Evolutionary conservation across 768 basidiomycete species (phyloP).

Genomic region (Gloeophyllum trabeum): DNA sequence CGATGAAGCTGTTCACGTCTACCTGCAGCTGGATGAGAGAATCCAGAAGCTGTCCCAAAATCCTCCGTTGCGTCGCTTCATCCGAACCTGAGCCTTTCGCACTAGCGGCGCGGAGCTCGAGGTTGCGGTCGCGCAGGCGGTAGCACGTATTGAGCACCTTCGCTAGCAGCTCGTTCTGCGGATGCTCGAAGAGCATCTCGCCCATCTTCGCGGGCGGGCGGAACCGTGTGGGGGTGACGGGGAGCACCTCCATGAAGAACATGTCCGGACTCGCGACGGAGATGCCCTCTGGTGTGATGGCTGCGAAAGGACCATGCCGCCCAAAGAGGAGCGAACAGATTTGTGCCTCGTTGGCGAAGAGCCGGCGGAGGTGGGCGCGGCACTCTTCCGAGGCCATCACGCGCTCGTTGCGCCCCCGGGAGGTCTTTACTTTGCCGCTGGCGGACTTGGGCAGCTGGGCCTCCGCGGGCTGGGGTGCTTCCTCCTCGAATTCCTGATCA

Average conservation of each 20-base stretch:
- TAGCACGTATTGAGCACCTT: slow-evolving; percentile 75
- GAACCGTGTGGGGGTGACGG: slow-evolving; percentile 92
- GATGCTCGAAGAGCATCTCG: slow-evolving; percentile 89
- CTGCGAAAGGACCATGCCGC: slow-evolving; percentile 78
- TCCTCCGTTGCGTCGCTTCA: slow-evolving; percentile 34
- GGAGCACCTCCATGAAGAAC: slow-evolving; percentile 92
- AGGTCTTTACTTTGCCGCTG: slow-evolving; percentile 66
- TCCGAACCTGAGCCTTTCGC: slow-evolving; percentile 46
- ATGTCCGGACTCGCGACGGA: slow-evolving; percentile 80
- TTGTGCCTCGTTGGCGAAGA: slow-evolving; percentile 76
- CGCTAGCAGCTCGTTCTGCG: slow-evolving; percentile 85
- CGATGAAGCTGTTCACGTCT: slow-evolving; percentile 95
- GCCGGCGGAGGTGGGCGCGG: slow-evolving; percentile 80
- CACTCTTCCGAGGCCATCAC: slow-evolving; percentile 88
- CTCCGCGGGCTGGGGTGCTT: slow-evolving; percentile 13
- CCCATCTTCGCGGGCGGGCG: slow-evolving; percentile 88
- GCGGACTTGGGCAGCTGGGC: slow-evolving; percentile 51
- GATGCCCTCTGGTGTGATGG: slow-evolving; percentile 44
- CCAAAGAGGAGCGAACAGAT: slow-evolving; percentile 87
- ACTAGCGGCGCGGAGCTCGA: slow-evolving; percentile 48
- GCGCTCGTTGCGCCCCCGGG: slow-evolving; percentile 79
- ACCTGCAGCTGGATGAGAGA: slow-evolving; percentile 82
- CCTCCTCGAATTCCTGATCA: slow-evolving; percentile 28
- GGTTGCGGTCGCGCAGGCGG: slow-evolving; percentile 66
- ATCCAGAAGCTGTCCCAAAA: slow-evolving; percentile 66